These are phyloP conservation scores for Gossypium thurberi DNA, from an alignment of 345 rosid genomes.

Conservation along the genomic window DNA sequence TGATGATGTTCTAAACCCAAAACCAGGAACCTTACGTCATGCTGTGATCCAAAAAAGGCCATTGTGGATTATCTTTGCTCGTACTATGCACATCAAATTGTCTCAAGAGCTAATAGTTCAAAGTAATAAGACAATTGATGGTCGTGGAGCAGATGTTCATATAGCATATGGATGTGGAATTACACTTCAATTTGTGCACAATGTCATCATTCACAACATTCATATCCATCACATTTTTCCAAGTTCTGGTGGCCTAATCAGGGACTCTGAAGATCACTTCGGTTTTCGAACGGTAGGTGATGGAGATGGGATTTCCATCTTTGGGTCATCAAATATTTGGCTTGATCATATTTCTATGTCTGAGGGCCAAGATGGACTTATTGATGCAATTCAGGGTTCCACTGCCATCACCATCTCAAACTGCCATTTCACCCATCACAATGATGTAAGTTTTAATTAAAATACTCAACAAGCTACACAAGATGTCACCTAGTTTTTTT, in stretches of 20 bases:
- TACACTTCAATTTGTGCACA: slow-evolving; percentile 19
- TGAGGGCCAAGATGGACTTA: slow-evolving; percentile 44
- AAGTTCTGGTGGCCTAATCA: slow-evolving; percentile 47
- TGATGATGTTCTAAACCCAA: too few species aligned
- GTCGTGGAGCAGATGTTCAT: slow-evolving; percentile 56
- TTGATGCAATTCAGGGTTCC: slow-evolving; percentile 36
- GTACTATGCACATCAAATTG: too few species aligned
- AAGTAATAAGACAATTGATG: slow-evolving; percentile 59
- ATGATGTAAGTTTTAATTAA: slow-evolving; percentile 28
- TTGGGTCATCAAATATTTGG: slow-evolving; percentile 34
- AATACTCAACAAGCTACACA: background rate
- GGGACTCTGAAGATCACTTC: slow-evolving; percentile 55
- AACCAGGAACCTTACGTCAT: too few species aligned
- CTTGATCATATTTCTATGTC: slow-evolving; percentile 67
- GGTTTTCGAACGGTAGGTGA: slow-evolving; percentile 48
- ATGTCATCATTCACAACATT: slow-evolving; percentile 57
- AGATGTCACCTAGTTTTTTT: background rate
- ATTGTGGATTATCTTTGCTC: too few species aligned
- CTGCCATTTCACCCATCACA: slow-evolving; percentile 45
- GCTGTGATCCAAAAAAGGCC: too few species aligned
- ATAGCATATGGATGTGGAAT: slow-evolving; percentile 57
- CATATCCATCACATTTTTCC: slow-evolving; percentile 43
- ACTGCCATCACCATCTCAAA: too few species aligned
- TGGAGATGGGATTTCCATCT: slow-evolving; percentile 48
- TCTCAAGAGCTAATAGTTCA: too few species aligned